These are phyloP conservation scores for Adansonia madagascariensis DNA, from an alignment of 441 rosid genomes.

Conservation along the genomic window DNA sequence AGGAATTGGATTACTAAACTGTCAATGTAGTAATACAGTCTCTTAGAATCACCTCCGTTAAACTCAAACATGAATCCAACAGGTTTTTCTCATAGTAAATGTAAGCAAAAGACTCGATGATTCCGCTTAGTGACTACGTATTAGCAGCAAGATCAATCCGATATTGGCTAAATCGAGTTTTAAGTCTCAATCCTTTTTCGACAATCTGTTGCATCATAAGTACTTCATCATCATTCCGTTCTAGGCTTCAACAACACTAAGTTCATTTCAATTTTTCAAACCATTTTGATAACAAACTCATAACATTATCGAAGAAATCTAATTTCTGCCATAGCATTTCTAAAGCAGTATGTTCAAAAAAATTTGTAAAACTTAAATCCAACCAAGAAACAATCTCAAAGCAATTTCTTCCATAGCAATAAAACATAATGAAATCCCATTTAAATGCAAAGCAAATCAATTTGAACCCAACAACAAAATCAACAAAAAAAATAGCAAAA, in stretches of 20 bases:
- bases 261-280: background rate
- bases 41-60: background rate
- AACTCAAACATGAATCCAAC: conserved; percentile 2
- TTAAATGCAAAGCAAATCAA: conserved; percentile 18
- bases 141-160: background rate
- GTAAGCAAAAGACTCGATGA: background rate
- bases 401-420: background rate
- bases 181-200: background rate
- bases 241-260: conserved; percentile 1
- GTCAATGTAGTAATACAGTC: background rate
- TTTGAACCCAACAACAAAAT: conserved; percentile 16
- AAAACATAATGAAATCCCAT: background rate
- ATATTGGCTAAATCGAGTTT: background rate
- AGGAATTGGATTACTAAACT: background rate
- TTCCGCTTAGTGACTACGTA: background rate
- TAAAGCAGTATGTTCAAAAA: background rate
- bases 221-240: background rate
- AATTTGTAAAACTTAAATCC: background rate
- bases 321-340: background rate
- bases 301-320: background rate
- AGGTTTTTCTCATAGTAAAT: background rate
- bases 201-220: background rate
- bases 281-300: background rate
- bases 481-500: conserved; percentile 12
- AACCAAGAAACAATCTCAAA: conserved; percentile 13